Evolutionary conservation across 345 rosid species (phyloP).

Genomic region (Syzygium grande): DNA sequence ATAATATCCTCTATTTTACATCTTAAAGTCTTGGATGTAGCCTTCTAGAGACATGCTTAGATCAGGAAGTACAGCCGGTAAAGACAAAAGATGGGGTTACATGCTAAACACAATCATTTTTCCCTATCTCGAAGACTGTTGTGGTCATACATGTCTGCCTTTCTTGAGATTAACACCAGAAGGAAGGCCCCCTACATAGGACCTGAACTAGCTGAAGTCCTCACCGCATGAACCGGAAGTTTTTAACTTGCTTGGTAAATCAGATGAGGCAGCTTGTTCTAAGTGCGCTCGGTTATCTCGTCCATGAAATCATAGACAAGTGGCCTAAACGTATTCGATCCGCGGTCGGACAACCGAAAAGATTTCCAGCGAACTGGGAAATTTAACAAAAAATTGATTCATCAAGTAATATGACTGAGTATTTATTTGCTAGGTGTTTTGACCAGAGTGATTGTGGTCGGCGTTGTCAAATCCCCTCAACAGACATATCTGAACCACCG

Average conservation of each 20-base stretch:
- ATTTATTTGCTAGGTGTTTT: neutral
- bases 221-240: neutral
- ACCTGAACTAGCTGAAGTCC: neutral
- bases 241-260: neutral
- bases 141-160: neutral
- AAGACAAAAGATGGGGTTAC: neutral
- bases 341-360: fast-evolving
- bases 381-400: neutral
- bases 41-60: no score
- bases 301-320: neutral
- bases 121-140: neutral
- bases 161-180: neutral
- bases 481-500: neutral
- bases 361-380: neutral
- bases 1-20: no score
- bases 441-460: neutral
- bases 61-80: neutral
- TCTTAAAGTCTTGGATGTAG: no score
- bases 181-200: neutral
- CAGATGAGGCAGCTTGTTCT: neutral
- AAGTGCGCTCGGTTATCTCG: neutral
- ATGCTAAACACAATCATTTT: neutral
- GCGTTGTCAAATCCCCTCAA: neutral
- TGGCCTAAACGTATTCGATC: neutral
- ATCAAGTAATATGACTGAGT: neutral